Conservation (phyloP, 768 basidiomycete species). For the Boletus speciosus region DNA sequence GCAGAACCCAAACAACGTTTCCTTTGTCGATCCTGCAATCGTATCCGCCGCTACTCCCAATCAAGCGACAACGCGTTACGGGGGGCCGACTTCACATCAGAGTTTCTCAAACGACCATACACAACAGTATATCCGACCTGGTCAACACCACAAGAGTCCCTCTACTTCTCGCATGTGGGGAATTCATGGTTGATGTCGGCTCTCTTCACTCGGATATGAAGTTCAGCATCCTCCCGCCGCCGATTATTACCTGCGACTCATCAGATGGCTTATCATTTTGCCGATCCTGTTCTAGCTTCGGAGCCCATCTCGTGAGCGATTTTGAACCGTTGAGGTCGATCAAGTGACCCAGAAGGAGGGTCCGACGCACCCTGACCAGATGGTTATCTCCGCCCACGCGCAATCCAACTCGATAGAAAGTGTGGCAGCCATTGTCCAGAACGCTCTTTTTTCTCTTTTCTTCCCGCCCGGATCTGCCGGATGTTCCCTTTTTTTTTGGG, state of each 20-base stretch:
- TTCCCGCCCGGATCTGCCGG: background rate
- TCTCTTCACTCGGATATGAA: background rate
- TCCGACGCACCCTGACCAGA: background rate
- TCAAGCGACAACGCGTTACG: conserved; percentile 5
- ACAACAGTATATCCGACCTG: conserved; percentile 16
- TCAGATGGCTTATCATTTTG: conserved; percentile 9
- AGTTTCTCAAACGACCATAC: conserved; percentile 8
- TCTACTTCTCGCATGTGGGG: conserved; percentile 25
- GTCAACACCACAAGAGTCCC: conserved; percentile 21
- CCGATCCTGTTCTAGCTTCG: conserved; percentile 2
- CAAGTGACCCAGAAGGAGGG: background rate
- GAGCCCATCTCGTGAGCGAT: background rate
- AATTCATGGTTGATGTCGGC: conserved; percentile 18
- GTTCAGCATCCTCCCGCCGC: background rate
- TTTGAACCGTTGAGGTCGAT: background rate
- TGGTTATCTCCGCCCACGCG: background rate
- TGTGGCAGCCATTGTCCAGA: background rate
- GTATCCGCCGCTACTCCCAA: conserved; percentile 12
- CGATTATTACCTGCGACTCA: background rate
- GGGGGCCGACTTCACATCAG: conserved; percentile 10
- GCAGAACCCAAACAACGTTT: conserved; percentile 2
- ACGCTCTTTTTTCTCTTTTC: background rate
- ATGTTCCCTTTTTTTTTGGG: conserved; percentile 2
- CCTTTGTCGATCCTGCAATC: conserved; percentile 24
- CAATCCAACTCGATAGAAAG: conserved; percentile 7